These are phyloP conservation scores for Phytophthora colocasiae DNA, from an alignment of 352 stramenopile species.

Conservation along the genomic window DNA sequence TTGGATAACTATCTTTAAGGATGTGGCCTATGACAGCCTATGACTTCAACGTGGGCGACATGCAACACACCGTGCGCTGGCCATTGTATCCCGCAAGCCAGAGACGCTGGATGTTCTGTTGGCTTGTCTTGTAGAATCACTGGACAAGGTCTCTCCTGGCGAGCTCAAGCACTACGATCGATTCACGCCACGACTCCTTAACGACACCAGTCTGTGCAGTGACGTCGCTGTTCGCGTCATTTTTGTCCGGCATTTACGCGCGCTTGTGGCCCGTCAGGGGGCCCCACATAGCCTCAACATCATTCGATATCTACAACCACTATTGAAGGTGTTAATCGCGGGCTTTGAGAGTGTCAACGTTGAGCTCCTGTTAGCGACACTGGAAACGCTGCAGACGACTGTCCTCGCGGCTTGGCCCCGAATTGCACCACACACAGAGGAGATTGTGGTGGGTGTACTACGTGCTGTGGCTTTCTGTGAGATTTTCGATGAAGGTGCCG, in stretches of 20 bases:
- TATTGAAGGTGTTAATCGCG: constrained; percentile 77
- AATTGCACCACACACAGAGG: constrained; percentile 68
- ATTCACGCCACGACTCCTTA: constrained; percentile 72
- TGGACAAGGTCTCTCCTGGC: constrained; percentile 70
- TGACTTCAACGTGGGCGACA: too few relatives aligned
- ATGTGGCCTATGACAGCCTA: too few relatives aligned
- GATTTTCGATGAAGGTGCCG: constrained; percentile 50
- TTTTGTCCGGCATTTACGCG: constrained; percentile 63
- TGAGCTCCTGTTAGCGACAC: constrained; percentile 53
- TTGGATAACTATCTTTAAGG: too few relatives aligned
- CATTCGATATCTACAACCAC: constrained; percentile 78
- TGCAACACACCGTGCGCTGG: not conserved
- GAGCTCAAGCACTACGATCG: constrained; percentile 73
- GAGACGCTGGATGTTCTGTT: constrained; percentile 66
- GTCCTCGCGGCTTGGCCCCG: constrained; percentile 73
- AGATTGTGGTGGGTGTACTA: constrained; percentile 78
- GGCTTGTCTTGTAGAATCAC: constrained; percentile 55
- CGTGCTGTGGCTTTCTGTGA: constrained; percentile 74
- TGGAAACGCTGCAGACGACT: constrained; percentile 63
- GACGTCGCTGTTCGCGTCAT: constrained; percentile 64
- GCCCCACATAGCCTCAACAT: constrained; percentile 74
- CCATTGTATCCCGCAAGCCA: constrained; percentile 66
- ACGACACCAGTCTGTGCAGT: constrained; percentile 65
- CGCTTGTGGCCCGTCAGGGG: constrained; percentile 56
- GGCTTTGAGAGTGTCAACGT: constrained; percentile 74